Base-by-base conservation (phyloP, 2,329 filamentous ascomycete species). In the Seiridium cupressi region DNA sequence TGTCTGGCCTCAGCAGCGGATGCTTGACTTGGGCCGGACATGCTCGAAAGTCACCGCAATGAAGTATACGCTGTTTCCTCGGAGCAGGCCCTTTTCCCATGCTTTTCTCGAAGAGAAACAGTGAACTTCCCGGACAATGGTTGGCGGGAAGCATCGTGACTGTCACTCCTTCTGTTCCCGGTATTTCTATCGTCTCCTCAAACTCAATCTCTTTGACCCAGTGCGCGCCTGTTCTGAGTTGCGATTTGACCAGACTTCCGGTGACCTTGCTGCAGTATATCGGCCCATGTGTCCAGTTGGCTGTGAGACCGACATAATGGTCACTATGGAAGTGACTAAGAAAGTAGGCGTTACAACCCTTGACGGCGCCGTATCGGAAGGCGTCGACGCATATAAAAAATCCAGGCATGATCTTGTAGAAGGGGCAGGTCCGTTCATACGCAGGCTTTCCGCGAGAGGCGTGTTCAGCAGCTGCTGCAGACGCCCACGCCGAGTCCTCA, bases 281-380 rank as follows among this genome's bases (percentile, higher is more conserved):
- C 0, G 93, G 94, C 0, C 95, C 95, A 72, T 99, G 93, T 44
- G 81, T 86, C 95, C 95, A 99, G 38, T 83, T 92, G 6, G 90
- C 87, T 9, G 92, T 95, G 9, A 99, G 79, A 2, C 95, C 95
- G 40, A 97, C 88, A 68, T 99, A 99, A 72, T 99, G 95, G 72
- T 99, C 95, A 69, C 93, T 97, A 74, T 99, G 95, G 66, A 98
- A 99, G 72, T 99, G 95, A 68, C 93, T 97, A 9, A 99, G 83
- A 66, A 99, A 99, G 72, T 99, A 99, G 1, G 94, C 95, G 58
- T 91, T 89, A 73, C 93, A 97, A 0, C 92, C 93, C 70, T 96
- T 84, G 0, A 99, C 92, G 3, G 93, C 92, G 2, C 95, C 95
- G 70, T 98, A 99, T 26, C 94, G 88, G 70, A 99, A 97, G 0